Percentiles rank a stretch among this genome's conserved stretches.
Evolutionary conservation across 768 basidiomycete species (phyloP).

Genomic region (Nevesoporus exiguus): DNA sequence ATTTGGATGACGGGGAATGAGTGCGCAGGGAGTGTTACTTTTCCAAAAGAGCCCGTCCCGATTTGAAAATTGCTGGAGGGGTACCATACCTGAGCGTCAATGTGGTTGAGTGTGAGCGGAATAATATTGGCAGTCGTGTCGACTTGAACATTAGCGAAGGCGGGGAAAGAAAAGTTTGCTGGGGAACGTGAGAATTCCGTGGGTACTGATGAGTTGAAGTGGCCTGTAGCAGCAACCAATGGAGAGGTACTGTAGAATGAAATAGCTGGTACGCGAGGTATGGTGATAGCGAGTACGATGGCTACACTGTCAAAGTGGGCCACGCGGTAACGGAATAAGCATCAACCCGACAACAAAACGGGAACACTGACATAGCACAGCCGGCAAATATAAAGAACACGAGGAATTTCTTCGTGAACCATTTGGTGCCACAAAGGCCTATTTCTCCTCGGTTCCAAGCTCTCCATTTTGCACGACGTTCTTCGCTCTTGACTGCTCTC

Average conservation of each 20-base stretch:
- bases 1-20: conserved; percentile 59
- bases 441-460: conserved; percentile 76
- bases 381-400: conserved; percentile 66
- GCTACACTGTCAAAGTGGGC: conserved; percentile 46
- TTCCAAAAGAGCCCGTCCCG: conserved; percentile 60
- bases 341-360: not conserved
- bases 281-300: conserved; percentile 69
- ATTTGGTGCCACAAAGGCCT: conserved; percentile 71
- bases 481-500: conserved; percentile 56
- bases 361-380: conserved; percentile 48
- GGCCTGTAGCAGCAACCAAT: conserved; percentile 54
- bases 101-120: conserved; percentile 66
- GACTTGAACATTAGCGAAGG: conserved; percentile 67
- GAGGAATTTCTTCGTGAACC: conserved; percentile 69
- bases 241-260: conserved; percentile 57
- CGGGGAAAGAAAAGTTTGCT: conserved; percentile 89
- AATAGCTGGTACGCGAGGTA: conserved; percentile 80
- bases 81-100: conserved; percentile 70
- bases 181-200: conserved; percentile 70
- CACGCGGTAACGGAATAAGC: conserved; percentile 1
- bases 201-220: conserved; percentile 54
- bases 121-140: conserved; percentile 74
- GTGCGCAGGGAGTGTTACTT: conserved; percentile 63
- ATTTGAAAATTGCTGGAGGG: conserved; percentile 61
- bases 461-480: conserved; percentile 58